A percentile compares a stretch with the other conserved stretches of the same genome.
These are phyloP conservation scores for Penstemon eatonii DNA, from an alignment of 257 asterid species.

Conservation along the genomic window DNA sequence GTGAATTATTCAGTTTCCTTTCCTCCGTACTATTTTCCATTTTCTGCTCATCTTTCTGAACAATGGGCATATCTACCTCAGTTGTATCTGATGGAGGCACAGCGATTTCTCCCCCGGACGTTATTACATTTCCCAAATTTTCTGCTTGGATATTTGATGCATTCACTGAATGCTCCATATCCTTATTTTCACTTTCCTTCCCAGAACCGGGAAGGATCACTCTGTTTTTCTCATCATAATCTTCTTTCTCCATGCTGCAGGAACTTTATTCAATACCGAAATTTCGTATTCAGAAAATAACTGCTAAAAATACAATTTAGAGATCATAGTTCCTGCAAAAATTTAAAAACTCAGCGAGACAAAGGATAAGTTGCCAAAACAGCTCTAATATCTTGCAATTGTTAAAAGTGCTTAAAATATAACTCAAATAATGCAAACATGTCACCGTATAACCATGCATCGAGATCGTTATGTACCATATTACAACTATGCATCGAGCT, in stretches of 20 bases:
- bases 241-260: too few species aligned
- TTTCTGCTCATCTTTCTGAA: slow-evolving; percentile 27
- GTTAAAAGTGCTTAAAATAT: background rate
- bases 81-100: slow-evolving; percentile 15
- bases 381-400: too few species aligned
- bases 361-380: too few species aligned
- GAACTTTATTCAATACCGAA: too few species aligned
- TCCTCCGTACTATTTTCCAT: slow-evolving; percentile 29
- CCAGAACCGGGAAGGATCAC: too few species aligned
- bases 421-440: background rate
- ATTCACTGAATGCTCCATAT: background rate
- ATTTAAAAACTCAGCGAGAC: too few species aligned
- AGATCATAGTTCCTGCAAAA: too few species aligned
- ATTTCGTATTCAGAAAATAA: too few species aligned
- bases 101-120: slow-evolving; percentile 19
- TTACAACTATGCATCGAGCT: background rate
- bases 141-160: slow-evolving; percentile 21
- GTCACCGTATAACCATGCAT: background rate
- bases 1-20: slow-evolving; percentile 26
- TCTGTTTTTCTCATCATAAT: too few species aligned
- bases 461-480: background rate
- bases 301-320: too few species aligned
- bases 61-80: slow-evolving; percentile 19
- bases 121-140: slow-evolving; percentile 29
- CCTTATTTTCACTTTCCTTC: too few species aligned